Evolutionary conservation across 2,329 filamentous ascomycete genomes (phyloP), one percentile per base, ranked within the genome.

Genomic region (Colletotrichum sp.): DNA sequence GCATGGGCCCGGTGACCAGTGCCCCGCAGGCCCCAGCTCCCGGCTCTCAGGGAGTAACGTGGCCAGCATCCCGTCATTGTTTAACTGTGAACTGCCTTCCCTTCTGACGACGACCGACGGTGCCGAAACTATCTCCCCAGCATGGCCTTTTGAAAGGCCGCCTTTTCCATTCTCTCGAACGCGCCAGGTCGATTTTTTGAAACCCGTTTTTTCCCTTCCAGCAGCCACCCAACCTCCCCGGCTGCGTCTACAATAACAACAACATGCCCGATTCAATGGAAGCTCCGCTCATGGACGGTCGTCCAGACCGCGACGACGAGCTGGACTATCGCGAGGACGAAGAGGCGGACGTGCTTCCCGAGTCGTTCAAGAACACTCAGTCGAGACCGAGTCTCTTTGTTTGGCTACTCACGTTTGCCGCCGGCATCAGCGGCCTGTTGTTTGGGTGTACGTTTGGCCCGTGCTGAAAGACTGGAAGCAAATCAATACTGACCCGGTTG

Each of bases 401-500:
- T 36, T 90, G 92, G 87, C 81, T 92, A 16, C 84, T 94, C 77
- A 93, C 92, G 5, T 84, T 93, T 66, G 90, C 92, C 13, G 93
- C 93, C 13, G 92, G 92, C 7, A 92, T 94, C 69, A 93, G 91
- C 79, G 93, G 93, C 8, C 85, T 94, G 1, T 81, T 94, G 1
- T 94, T 94, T 85, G 93, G 93, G 80, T 94, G 92, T 92, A 83
- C 79, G 91, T 85, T 66, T 63, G 57, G 72, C 71, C 28, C 28
- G 52, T 59, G 32, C 32, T n/a, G 39, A 28, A 12, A 28, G 39
- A 39, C 34, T 22, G 30, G 8, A 16, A 39, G 36, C 22, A 52
- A 24, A 59, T 9, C 26, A 26, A 32, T 64, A 48, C 75, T 77
- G 71, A 76, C 34, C 59, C 12, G 28, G 18, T 59, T 62, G 68